Base-by-base conservation (phyloP, 345 rosid species). In the Salix arbutifolia region DNA sequence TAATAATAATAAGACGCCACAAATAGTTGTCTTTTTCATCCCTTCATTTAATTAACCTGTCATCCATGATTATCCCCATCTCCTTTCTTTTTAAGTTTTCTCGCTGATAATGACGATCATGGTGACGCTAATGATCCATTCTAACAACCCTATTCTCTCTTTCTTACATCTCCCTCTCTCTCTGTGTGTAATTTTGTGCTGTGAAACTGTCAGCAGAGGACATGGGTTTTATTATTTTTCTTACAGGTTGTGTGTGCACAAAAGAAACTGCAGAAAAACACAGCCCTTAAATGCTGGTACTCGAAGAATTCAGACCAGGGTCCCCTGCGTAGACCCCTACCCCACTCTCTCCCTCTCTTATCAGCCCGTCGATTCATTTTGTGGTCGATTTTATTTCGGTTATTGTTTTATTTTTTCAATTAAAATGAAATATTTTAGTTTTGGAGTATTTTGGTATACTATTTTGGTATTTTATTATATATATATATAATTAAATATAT, bases 31-130 rank as follows among this genome's bases (percentile, higher is more conserved):
- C 21, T 25, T 73, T 33, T 61, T 65, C 42, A 33, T 65, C 46
- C 25, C 23, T 25, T 28, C 42, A 28, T 1, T 48, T 42, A 28
- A 9, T 28, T 26, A 18, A 8, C 58, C 46, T 35, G 2, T 50
- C 28, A 10, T 46, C n/a, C 28, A 58, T 23, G 28, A 58, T n/a
- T 26, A 58, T 40, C 44, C 70, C 44, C 70, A 66, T 35, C 21
- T 31, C 21, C 71, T 62, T 46, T 26, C 8, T 62, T 23, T 60
- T 58, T 72, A 60, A 4, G 14, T 74, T 66, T 61, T n/a, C 26
- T 58, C 19, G 56, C 53, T 76, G 72, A 67, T 67, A 53, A 76
- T 76, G 78, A 68, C 30, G 65, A 68, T 67, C 67, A 56, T 76
- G 67, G 28, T 76, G 73, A 52, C 58, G 67, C 18, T 17, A 10